Evolutionary conservation across 1,139 yeast genomes (phyloP).

Genomic region (Geotrichum citri-aurantii): DNA sequence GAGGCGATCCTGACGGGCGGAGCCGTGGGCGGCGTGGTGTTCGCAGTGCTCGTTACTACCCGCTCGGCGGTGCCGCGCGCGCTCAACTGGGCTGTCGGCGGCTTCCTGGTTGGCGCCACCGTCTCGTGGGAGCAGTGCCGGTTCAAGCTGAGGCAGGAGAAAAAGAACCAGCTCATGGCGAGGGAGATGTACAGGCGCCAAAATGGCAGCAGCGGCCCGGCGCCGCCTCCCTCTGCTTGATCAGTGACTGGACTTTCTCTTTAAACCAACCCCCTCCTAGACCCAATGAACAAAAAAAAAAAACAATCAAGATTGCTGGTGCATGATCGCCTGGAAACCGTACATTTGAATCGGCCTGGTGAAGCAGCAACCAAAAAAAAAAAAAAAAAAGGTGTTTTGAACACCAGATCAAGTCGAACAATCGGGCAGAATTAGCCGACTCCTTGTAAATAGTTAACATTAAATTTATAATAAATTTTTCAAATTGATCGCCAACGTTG

Average conservation of each 20-base stretch:
- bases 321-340: too few relatives aligned
- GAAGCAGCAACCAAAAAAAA: too few relatives aligned
- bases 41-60: conserved; percentile 56
- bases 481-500: background rate
- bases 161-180: conserved; percentile 47
- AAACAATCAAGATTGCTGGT: too few relatives aligned
- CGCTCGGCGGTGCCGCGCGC: conserved; percentile 60
- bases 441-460: background rate
- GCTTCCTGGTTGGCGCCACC: conserved; percentile 70
- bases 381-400: too few relatives aligned
- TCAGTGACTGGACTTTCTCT: too few relatives aligned
- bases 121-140: conserved; percentile 95
- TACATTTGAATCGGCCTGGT: too few relatives aligned
- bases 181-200: conserved; percentile 15
- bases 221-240: background rate
- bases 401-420: background rate
- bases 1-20: conserved; percentile 86
- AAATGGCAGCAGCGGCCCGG: background rate
- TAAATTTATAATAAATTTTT: too few relatives aligned
- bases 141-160: conserved; percentile 56
- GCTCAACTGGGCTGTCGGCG: conserved; percentile 79
- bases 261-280: too few relatives aligned
- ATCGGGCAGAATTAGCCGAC: background rate
- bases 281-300: too few relatives aligned
- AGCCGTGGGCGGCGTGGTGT: conserved; percentile 75